Conservation (phyloP, 768 basidiomycete species). For the Leccinum fibrillosum region DNA sequence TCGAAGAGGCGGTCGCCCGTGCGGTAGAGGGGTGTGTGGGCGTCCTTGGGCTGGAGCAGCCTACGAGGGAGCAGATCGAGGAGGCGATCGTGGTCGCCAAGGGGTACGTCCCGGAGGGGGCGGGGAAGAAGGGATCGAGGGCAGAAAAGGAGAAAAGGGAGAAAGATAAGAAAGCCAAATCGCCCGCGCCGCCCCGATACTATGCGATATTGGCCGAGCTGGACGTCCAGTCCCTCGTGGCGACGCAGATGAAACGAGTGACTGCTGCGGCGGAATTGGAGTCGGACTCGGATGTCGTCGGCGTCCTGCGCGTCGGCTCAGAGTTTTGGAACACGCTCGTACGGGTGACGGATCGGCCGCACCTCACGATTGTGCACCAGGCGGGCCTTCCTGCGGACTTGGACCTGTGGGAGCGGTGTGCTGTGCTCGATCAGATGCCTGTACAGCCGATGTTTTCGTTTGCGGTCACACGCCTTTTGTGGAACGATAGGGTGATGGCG, state of each 20-base stretch:
- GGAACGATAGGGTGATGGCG: conserved; percentile 81
- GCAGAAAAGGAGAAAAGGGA: not conserved
- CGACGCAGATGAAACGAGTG: conserved; percentile 33
- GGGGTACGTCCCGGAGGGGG: conserved; percentile 37
- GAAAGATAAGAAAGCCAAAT: conserved; percentile 26
- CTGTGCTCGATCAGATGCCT: conserved; percentile 11
- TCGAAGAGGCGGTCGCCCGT: conserved; percentile 52
- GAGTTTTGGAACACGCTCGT: conserved; percentile 51
- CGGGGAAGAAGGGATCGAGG: conserved; percentile 1
- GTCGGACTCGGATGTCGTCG: conserved; percentile 8
- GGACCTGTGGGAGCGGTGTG: conserved; percentile 43
- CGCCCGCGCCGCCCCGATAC: conserved; percentile 51
- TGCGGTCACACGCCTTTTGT: conserved; percentile 59
- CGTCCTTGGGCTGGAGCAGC: conserved; percentile 52
- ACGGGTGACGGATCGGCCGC: conserved; percentile 61
- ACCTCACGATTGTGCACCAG: conserved; percentile 83
- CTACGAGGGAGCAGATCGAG: conserved; percentile 52
- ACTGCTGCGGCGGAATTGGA: not conserved
- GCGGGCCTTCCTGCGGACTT: conserved; percentile 38
- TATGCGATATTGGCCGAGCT: conserved; percentile 77
- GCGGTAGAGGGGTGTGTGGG: conserved; percentile 57
- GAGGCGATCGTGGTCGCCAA: conserved; percentile 40
- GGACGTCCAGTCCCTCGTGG: conserved; percentile 51
- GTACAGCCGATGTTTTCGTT: conserved; percentile 58
- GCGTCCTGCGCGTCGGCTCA: conserved; percentile 29